Evolutionary conservation across 2,329 filamentous ascomycete species (phyloP).

Genomic region (Podosphaera aphanis): DNA sequence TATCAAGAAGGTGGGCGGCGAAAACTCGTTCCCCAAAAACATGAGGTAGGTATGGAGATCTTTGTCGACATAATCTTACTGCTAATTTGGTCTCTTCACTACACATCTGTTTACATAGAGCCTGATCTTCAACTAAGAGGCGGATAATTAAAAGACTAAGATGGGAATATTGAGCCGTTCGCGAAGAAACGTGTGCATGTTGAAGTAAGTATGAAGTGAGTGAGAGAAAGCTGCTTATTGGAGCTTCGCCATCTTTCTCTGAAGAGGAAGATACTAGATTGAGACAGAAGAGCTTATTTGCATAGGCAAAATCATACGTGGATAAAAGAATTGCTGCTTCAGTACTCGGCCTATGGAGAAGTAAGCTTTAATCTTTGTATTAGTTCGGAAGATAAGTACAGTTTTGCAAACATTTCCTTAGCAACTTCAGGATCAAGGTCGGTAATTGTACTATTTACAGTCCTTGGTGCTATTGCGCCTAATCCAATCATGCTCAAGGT

Average conservation of each 20-base stretch:
- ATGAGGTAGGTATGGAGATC: conserved; percentile 62
- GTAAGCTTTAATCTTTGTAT: conserved; percentile 4
- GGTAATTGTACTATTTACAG: conserved; percentile 35
- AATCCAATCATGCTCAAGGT: conserved; percentile 72
- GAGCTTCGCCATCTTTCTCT: conserved; percentile 43
- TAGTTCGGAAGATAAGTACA: conserved; percentile 31
- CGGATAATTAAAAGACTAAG: conserved; percentile 68
- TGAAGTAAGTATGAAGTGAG: conserved; percentile 81
- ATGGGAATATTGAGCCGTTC: conserved; percentile 63
- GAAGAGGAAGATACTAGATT: conserved; percentile 46
- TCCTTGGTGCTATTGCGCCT: conserved; percentile 47
- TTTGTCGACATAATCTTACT: conserved; percentile 71
- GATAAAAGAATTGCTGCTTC: conserved; percentile 63
- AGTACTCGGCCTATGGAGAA: conserved; percentile 40
- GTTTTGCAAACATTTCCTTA: conserved; percentile 54
- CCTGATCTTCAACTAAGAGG: conserved; percentile 64
- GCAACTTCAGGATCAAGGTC: conserved; percentile 55
- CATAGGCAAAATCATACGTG: conserved; percentile 78
- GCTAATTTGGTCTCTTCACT: conserved; percentile 49
- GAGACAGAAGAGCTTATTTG: conserved; percentile 87
- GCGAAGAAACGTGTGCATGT: conserved; percentile 64
- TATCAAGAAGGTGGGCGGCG: conserved; percentile 57
- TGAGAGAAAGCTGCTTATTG: conserved; percentile 64
- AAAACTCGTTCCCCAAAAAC: conserved; percentile 50
- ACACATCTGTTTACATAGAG: conserved; percentile 63